Percentiles rank a stretch among this genome's conserved stretches.
Evolutionary conservation across 192 early-diverging fungal genomes (phyloP).

Genomic region (Coemansia umbellata): DNA sequence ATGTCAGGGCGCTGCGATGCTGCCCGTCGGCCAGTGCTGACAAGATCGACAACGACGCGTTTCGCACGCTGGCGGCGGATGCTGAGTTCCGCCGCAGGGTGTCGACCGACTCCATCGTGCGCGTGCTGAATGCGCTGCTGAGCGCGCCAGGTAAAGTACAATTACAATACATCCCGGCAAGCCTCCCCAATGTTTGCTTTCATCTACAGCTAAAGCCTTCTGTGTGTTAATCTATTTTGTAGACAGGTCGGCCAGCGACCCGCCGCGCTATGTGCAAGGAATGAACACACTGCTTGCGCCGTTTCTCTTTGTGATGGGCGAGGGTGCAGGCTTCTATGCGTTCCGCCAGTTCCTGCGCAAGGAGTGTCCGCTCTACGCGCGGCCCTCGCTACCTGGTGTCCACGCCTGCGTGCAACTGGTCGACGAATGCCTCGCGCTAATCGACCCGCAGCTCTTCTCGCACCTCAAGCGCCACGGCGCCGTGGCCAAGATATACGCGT

Average conservation of each 20-base stretch:
- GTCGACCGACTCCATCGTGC: constrained; percentile 65
- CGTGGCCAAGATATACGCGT: constrained; percentile 79
- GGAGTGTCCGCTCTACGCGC: constrained; percentile 90
- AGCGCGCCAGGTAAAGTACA: constrained; percentile 69
- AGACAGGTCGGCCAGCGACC: constrained; percentile 39
- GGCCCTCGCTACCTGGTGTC: constrained; percentile 82
- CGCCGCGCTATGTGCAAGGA: constrained; percentile 80
- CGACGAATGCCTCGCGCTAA: constrained; percentile 69
- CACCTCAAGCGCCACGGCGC: constrained; percentile 69
- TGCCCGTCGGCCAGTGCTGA: constrained; percentile 69
- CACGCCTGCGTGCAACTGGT: constrained; percentile 87
- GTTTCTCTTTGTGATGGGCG: constrained; percentile 87
- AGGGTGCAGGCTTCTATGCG: constrained; percentile 85
- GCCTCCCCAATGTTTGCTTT: no score
- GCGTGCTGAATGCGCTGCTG: constrained; percentile 86
- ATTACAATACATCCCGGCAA: no score
- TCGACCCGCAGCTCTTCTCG: constrained; percentile 71
- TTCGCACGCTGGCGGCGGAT: constrained; percentile 81
- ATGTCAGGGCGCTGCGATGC: constrained; percentile 63
- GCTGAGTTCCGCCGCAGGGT: constrained; percentile 66
- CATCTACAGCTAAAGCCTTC: background rate
- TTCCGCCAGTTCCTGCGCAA: constrained; percentile 84
- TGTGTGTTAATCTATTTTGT: constrained; percentile 3
- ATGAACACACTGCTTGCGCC: constrained; percentile 94
- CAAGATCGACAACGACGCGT: constrained; percentile 90